Percentiles rank a stretch among this genome's conserved stretches.
phyloP scores from a whole-genome alignment of 2,329 filamentous ascomycete species.

The Coniochaeta sp. region DNA sequence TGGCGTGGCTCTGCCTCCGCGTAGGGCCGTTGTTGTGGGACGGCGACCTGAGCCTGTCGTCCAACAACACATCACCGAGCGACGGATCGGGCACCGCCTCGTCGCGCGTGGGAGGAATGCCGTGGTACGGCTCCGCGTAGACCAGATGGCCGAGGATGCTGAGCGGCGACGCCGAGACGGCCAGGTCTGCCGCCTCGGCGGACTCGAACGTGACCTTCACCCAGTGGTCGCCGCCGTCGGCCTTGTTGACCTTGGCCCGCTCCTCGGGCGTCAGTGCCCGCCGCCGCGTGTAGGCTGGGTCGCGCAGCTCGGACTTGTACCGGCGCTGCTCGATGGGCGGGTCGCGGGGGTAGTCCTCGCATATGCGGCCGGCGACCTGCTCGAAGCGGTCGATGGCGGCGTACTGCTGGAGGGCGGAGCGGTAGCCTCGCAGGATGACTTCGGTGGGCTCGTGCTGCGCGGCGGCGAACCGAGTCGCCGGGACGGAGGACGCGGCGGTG shows the following conservation, averaged over 20 bases:
- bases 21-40: not conserved
- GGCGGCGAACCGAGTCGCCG: slow-evolving; percentile 18
- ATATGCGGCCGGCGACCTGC: slow-evolving; percentile 75
- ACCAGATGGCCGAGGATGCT: slow-evolving; percentile 63
- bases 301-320: slow-evolving; percentile 68
- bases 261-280: slow-evolving; percentile 63
- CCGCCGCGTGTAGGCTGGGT: slow-evolving; percentile 62
- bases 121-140: slow-evolving; percentile 63
- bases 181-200: slow-evolving; percentile 61
- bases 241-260: slow-evolving; percentile 70
- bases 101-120: slow-evolving; percentile 56
- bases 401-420: slow-evolving; percentile 60
- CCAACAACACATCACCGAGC: slow-evolving; percentile 21
- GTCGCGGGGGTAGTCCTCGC: slow-evolving; percentile 86
- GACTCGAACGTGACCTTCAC: slow-evolving; percentile 81
- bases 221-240: slow-evolving; percentile 84
- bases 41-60: slow-evolving; percentile 19
- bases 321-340: slow-evolving; percentile 64
- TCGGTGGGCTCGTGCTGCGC: slow-evolving; percentile 51
- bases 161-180: slow-evolving; percentile 64
- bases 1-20: not conserved
- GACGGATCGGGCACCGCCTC: slow-evolving; percentile 49
- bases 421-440: slow-evolving; percentile 78
- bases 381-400: slow-evolving; percentile 87
- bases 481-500: slow-evolving; percentile 16